Evolutionary conservation across 768 basidiomycete genomes (phyloP), one percentile per base, ranked within the genome.

Genomic region (Chiua virens): DNA sequence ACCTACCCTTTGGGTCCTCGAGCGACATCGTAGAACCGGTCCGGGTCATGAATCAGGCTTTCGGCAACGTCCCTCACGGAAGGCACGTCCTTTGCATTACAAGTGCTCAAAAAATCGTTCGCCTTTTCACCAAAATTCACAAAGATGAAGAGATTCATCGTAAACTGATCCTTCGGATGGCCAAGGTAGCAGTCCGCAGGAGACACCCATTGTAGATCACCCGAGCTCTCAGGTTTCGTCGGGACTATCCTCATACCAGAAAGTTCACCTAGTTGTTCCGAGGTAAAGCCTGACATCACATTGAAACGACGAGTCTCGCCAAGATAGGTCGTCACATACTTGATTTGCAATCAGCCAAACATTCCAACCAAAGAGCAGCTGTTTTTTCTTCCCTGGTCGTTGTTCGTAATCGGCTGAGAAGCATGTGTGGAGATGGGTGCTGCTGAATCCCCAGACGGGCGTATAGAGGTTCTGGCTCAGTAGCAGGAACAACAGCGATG

Each of bases 11-110:
- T 77, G 8, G 14, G 42, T 40, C 79, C 75, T 14, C 80, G 83
- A 3, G 89, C 79, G 5, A 88, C 69, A 17, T 81, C 66, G 54
- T 85, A 88, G 64, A 95, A 91, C 52, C 76, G 70, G 21, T 72
- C 71, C 8, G 89, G 88, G 64, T 91, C 74, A 4, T 73, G 72
- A 13, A 92, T 64, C 30, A 92, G 67, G 46, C 82, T 84, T 45
- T 77, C 76, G 1, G 82, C 85, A 37, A 92, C 75, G 64, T 92
- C 91, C 50, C 90, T 85, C 5, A 90, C 80, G 41, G 81, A 89
- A 3, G 94, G 94, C 58, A 89, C 88, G 25, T 81, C 81, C 59
- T 82, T 87, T 17, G 93, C 89, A 4, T 92, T 92, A 59, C 91
- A 90, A 8, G 87, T 85, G 45, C 77, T 78, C 30, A 98, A 74